Base-by-base conservation (phyloP, 345 rosid genomes). In the Adansonia digitata region DNA sequence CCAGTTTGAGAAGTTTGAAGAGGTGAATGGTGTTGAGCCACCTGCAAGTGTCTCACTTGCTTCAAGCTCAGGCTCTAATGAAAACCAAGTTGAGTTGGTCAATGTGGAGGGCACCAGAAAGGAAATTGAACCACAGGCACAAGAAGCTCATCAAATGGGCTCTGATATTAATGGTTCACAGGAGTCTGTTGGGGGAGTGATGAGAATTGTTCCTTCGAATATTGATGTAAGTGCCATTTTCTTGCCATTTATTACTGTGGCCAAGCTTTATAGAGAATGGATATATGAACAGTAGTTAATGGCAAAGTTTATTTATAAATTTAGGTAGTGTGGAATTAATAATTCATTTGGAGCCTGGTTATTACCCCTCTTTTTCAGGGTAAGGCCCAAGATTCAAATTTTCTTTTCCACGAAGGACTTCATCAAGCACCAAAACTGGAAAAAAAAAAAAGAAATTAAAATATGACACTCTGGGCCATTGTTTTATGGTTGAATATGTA, bases 1-100 rank as follows among this genome's bases (percentile, higher is more conserved):
- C 77, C 96, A 87, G 85, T 95, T 95, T 74, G 97, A 92, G 83
- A 93, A 88, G 85, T 85, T 87, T 52, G 98, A 91, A 79, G 98
- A 95, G 77, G 71, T 81, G 72, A 91, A 88, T 82, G 86, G 89
- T 69, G 75, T 64, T 74, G 95, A 70, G 79, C 83, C 90, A 79
- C 82, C 88, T 49, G 57, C 64, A 24, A 78, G 81, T 76, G 69
- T 87, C 69, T 88, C 92, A 26, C 86, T 78, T 75, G 85, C 91
- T 80, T 85, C 94, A 53, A 77, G 87, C 78, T 86, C 90, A 11
- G 86, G 88, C 40, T 90, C 92, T 63, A 81, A 82, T 76, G 92
- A 81, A 78, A 92, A 87, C 65, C 86, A 85, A 74, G 82, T 75
- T 64, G 88, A 86, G 77, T 80, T 82, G 64, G 74, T 74, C 22